Conservation (phyloP, 2,329 filamentous ascomycete species). For the Rhytidhysteron rufulum region DNA sequence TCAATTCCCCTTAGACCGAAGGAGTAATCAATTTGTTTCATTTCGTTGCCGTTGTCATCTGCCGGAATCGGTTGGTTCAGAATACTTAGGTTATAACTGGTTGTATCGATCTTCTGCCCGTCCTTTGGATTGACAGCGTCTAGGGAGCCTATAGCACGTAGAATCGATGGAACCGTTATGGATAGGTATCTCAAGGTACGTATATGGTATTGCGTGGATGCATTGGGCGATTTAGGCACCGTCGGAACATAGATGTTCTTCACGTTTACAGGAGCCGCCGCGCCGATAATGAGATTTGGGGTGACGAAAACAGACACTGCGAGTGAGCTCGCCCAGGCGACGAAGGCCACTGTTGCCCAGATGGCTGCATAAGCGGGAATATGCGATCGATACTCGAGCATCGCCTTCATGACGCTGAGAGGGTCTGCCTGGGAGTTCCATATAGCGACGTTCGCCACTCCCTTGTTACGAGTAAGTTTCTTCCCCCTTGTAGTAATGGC, state of each 20-base stretch:
- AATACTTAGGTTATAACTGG: background rate
- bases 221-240: background rate
- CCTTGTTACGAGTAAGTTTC: conserved; percentile 1
- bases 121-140: background rate
- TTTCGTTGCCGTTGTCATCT: background rate
- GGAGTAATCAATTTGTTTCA: background rate
- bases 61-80: background rate
- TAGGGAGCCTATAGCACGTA: background rate
- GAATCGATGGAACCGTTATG: background rate
- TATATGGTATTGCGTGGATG: background rate
- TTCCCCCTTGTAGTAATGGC: background rate
- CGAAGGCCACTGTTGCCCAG: background rate
- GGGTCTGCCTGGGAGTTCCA: conserved; percentile 1
- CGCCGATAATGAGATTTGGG: background rate
- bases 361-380: background rate
- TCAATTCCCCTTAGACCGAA: background rate
- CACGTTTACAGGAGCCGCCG: background rate
- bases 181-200: background rate
- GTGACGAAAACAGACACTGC: background rate
- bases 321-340: background rate
- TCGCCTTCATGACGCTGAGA: background rate
- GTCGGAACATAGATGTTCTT: background rate
- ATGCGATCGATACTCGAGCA: background rate
- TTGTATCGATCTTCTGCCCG: background rate
- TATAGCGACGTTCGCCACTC: conserved; percentile 2